Evolutionary conservation across 345 rosid genomes (phyloP).

Genomic region (Kernera saxatilis): DNA sequence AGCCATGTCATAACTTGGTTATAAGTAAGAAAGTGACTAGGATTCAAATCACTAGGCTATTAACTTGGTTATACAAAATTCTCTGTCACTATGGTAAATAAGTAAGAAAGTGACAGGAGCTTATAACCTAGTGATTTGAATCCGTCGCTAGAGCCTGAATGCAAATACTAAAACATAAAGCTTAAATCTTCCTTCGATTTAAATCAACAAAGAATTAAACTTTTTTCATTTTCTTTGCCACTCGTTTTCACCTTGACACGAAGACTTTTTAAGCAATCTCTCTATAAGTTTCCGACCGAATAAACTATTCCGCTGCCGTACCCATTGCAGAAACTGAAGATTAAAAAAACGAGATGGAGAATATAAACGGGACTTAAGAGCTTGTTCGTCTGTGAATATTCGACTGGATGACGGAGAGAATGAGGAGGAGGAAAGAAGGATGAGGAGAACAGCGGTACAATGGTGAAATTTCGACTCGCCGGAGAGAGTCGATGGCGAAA

Average conservation of each 20-base stretch:
- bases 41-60: no score
- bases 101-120: background rate
- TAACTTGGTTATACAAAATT: background rate
- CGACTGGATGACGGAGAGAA: no score
- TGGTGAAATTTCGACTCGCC: no score
- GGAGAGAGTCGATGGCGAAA: no score
- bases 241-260: constrained; percentile 59
- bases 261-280: constrained; percentile 82
- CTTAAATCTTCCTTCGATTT: constrained; percentile 4
- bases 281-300: constrained; percentile 84
- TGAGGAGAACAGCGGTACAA: no score
- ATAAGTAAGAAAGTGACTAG: no score
- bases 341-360: no score
- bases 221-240: background rate
- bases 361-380: no score
- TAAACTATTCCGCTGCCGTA: constrained; percentile 50
- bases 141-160: constrained; percentile 81
- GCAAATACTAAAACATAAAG: constrained; percentile 11
- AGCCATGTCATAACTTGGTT: background rate
- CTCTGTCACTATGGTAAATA: background rate
- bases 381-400: no score
- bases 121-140: background rate
- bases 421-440: no score
- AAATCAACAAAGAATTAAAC: constrained; percentile 9
- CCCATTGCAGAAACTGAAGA: constrained; percentile 41